A percentile compares a stretch with the other conserved stretches of the same genome.
Conservation (phyloP, 257 asterid genomes). For the Solanum paucissectum region DNA sequence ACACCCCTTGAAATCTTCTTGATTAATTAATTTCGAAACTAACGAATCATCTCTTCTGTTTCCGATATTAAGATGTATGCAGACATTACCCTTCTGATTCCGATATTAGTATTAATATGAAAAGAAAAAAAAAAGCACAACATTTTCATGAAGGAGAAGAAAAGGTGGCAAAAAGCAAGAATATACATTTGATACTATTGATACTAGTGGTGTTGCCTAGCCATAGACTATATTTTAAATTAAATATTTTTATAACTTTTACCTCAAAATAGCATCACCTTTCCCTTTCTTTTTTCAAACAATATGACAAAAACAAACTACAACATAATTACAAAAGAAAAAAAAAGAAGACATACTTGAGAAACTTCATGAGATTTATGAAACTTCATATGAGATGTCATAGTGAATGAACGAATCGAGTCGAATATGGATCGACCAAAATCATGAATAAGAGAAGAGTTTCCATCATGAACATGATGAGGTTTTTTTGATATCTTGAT, state of each 20-base stretch:
- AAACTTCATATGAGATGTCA: not conserved
- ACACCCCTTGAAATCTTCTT: not conserved
- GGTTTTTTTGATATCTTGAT: conserved; percentile 40
- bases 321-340: not conserved
- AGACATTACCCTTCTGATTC: not conserved
- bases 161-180: not conserved
- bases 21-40: not conserved
- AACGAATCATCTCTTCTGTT: not conserved
- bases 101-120: not conserved
- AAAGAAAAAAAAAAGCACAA: accelerated
- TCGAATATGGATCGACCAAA: conserved; percentile 53
- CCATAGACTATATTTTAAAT: not conserved
- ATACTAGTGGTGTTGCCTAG: not conserved
- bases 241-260: not conserved
- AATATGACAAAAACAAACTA: not conserved
- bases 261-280: not conserved
- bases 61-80: no score
- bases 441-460: conserved; percentile 4
- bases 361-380: conserved; percentile 22
- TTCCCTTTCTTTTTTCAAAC: not conserved
- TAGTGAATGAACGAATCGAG: conserved; percentile 22
- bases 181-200: not conserved
- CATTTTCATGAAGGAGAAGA: not conserved
- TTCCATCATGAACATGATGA: conserved; percentile 3
- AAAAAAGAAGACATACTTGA: conserved; percentile 21